Evolutionary conservation across 495 filamentous ascomycete genomes (phyloP), one percentile per base, ranked within the genome.

Genomic region (Viridothelium virens): DNA sequence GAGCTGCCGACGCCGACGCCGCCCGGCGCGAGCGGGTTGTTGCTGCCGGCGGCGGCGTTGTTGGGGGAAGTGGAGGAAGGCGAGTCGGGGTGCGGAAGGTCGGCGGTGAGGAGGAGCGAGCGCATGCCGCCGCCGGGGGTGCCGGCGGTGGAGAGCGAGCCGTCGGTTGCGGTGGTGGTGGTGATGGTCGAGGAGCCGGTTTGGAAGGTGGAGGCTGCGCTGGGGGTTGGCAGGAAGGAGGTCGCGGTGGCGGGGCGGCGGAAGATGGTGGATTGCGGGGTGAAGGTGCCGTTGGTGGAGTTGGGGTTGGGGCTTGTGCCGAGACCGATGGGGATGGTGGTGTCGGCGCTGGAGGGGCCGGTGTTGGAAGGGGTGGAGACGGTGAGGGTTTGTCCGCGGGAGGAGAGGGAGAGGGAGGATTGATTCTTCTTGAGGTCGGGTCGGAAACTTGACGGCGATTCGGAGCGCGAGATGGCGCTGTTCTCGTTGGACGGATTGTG

Each of bases 381-480:
- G 31, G 53, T 34, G 3, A 18, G 11, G 25, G 53, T 59, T 34
- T 31, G 53, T 34, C 53, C 53, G 31, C 53, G 53, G 53, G 84
- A 82, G 72, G 86, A 90, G 36, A 92, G 74, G 71, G 87, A 91
- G 2, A 90, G 85, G 2, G 90, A 89, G 0, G 91, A 92, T 68
- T 89, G 88, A 63, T 66, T 66, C 41, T 66, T 66, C 48, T 47
- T 59, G n/a, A 66, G 61, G 31, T 6, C 16, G 2, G 61, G 37
- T 2, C 38, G 61, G 10, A 33, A 33, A 39, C 5, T 41, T 14
- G 61, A 59, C 7, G 53, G 53, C 14, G 53, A 59, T 9, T 59
- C 31, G 14, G 53, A 59, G 6, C 53, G 53, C 3, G 53, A 59
- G 7, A 18, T 18, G 14, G 7, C 31, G 18, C 11, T 59, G 53